phyloP scores from a whole-genome alignment of 2,329 filamentous ascomycete species.

The Monascus ruber region DNA sequence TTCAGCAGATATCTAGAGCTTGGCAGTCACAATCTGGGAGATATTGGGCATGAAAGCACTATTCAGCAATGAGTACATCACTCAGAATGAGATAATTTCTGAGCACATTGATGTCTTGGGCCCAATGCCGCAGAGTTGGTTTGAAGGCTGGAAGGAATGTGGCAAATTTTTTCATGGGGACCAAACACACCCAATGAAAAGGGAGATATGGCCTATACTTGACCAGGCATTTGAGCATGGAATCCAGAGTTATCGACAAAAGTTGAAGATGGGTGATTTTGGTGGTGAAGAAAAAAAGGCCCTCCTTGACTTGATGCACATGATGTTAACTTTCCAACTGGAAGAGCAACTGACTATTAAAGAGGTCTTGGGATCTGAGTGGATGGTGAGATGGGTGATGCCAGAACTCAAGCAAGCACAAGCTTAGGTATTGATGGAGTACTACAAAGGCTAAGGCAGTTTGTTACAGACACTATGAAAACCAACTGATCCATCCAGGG shows the following conservation, averaged over 20 bases:
- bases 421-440: no score
- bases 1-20: conserved; percentile 17
- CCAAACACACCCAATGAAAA: neutral
- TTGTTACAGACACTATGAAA: no score
- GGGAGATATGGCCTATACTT: conserved; percentile 8
- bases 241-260: conserved; percentile 9
- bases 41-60: conserved; percentile 11
- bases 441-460: no score
- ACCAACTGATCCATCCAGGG: no score
- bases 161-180: conserved; percentile 6
- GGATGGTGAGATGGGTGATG: conserved; percentile 25
- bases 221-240: conserved; percentile 16
- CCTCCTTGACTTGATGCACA: conserved; percentile 19
- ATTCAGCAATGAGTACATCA: conserved; percentile 5
- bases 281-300: conserved; percentile 10
- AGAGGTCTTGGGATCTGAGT: conserved; percentile 21
- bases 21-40: conserved; percentile 16
- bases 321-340: conserved; percentile 19
- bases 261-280: conserved; percentile 7
- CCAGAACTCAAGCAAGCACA: conserved; percentile 8
- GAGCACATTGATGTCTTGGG: conserved; percentile 9
- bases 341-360: conserved; percentile 17
- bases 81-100: conserved; percentile 6
- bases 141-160: conserved; percentile 7
- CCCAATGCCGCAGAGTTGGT: conserved; percentile 10